Evolutionary conservation across 1,284 basidiomycete species (phyloP), one percentile per base, ranked within the genome.

Genomic region (Inonotus obliquus): DNA sequence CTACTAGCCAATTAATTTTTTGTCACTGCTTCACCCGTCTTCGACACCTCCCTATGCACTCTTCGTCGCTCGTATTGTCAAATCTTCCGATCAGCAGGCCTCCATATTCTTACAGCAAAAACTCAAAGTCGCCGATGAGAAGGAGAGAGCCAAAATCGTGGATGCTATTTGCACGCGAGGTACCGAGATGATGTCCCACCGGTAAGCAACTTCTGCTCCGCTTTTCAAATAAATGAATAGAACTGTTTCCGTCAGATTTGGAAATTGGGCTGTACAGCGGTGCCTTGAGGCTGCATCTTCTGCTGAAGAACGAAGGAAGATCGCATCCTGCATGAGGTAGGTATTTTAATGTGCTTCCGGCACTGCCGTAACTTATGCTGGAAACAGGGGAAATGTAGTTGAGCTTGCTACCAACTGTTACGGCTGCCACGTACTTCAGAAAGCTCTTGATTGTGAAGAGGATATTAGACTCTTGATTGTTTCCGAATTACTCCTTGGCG

Each of bases 51-150:
- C 89, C 0, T 92, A 92, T 67, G 81, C 82, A 62, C 76, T 89
- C 58, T 91, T 92, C 67, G 90, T 92, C 14, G 77, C 83, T 17
- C 85, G 91, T 27, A 92, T 92, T 68, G 89, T 92, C 78, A 91
- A 89, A 73, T 87, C 85, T 4, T 91, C 89, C 5, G 91, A 92
- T 69, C 90, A 92, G 69, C 90, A 92, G 68, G 90, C 90, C 11
- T 91, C 88, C n/a, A 92, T 92, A 53, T 92, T 92, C 69, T 76
- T 92, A 45, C 89, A 92, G 69, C 90, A 92, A 71, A 92, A 92
- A 70, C 80, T 92, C 65, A 92, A 92, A 71, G 89, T 91, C 13
- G 90, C 90, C 5, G 89, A 91, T 67, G 66, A 78, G n/a, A 82
- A 85, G 57, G 90, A 91, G 69, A 79, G 91, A 1, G 81, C 79